Evolutionary conservation across 2,329 filamentous ascomycete genomes (phyloP).

Genomic region (Dothistroma pini): DNA sequence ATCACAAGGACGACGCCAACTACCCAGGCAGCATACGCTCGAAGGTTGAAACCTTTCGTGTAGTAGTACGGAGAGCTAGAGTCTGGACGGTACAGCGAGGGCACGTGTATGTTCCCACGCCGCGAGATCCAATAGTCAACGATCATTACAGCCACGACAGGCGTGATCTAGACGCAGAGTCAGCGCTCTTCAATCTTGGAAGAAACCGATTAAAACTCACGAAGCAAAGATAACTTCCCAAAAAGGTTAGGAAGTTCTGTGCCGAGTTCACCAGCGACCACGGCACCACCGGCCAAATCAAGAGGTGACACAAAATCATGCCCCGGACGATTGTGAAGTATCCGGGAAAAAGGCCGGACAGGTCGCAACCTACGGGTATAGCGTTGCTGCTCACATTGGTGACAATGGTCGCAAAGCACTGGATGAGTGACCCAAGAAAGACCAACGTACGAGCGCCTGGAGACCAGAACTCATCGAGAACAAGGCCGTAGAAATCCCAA

Average conservation of each 20-base stretch:
- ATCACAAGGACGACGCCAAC: slow-evolving; percentile 23
- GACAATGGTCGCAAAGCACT: slow-evolving; percentile 41
- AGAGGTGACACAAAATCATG: slow-evolving; percentile 40
- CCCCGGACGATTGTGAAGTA: slow-evolving; percentile 45
- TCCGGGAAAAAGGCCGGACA: slow-evolving; percentile 41
- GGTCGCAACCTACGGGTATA: slow-evolving; percentile 42
- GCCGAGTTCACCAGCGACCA: slow-evolving; percentile 45
- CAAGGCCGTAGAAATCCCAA: slow-evolving; percentile 43
- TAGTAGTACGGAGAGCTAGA: slow-evolving; percentile 21
- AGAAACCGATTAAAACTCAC: neutral
- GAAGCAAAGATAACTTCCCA: slow-evolving; percentile 43
- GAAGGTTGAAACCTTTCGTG: slow-evolving; percentile 20
- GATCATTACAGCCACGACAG: slow-evolving; percentile 39
- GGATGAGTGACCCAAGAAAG: slow-evolving; percentile 39
- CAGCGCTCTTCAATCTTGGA: neutral
- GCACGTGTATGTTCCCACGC: slow-evolving; percentile 42
- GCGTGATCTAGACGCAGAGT: slow-evolving; percentile 30
- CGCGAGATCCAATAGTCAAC: slow-evolving; percentile 40
- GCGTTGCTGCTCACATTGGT: slow-evolving; percentile 45
- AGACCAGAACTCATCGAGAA: slow-evolving; percentile 41
- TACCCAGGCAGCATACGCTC: slow-evolving; percentile 22
- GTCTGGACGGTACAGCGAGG: slow-evolving; percentile 35
- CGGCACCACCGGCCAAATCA: slow-evolving; percentile 38
- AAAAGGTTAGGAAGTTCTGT: slow-evolving; percentile 42
- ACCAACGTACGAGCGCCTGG: slow-evolving; percentile 39